Evolutionary conservation across 108 stramenopile species (phyloP).

Genomic region (Cyclostephanos invisitatus): DNA sequence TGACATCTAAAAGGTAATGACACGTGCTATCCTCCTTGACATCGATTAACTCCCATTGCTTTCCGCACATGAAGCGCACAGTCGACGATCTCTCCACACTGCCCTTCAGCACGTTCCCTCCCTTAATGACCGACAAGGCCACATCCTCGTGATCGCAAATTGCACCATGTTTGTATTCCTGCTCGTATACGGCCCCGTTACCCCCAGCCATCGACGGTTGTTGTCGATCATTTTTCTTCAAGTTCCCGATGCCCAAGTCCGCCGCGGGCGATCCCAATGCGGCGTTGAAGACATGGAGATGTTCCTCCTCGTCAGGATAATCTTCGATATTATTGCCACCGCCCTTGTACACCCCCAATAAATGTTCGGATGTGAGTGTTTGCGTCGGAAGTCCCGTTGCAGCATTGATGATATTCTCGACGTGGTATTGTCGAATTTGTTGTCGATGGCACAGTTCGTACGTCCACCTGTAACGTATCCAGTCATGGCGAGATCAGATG

Average conservation of each 20-base stretch:
- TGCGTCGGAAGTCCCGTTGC: slow-evolving; percentile 32
- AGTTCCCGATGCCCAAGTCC: slow-evolving; percentile 21
- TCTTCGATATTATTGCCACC: slow-evolving; percentile 33
- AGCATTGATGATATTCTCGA: slow-evolving; percentile 47
- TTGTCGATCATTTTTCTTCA: slow-evolving; percentile 9
- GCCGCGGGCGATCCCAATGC: slow-evolving; percentile 26
- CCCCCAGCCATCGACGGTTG: slow-evolving; percentile 41
- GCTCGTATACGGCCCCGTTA: slow-evolving; percentile 67
- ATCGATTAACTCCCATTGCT: slow-evolving; percentile 44
- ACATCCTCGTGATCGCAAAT: slow-evolving; percentile 76
- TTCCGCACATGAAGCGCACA: slow-evolving; percentile 77
- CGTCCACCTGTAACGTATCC: slow-evolving; percentile 57
- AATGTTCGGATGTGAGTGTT: slow-evolving; percentile 56
- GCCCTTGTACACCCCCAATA: slow-evolving; percentile 60
- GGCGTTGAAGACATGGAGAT: slow-evolving; percentile 67
- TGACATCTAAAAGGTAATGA: slow-evolving; percentile 80
- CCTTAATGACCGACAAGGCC: slow-evolving; percentile 78
- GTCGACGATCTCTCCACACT: slow-evolving; percentile 70
- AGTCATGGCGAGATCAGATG: background rate
- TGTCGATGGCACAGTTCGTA: slow-evolving; percentile 76
- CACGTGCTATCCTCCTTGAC: slow-evolving; percentile 89
- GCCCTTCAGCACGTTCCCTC: slow-evolving; percentile 63
- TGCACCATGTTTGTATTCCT: slow-evolving; percentile 76
- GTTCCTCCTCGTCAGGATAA: slow-evolving; percentile 64
- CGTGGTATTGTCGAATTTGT: slow-evolving; percentile 75